Conservation (phyloP, 2,329 filamentous ascomycete genomes). For the Stromatinia cepivora region DNA sequence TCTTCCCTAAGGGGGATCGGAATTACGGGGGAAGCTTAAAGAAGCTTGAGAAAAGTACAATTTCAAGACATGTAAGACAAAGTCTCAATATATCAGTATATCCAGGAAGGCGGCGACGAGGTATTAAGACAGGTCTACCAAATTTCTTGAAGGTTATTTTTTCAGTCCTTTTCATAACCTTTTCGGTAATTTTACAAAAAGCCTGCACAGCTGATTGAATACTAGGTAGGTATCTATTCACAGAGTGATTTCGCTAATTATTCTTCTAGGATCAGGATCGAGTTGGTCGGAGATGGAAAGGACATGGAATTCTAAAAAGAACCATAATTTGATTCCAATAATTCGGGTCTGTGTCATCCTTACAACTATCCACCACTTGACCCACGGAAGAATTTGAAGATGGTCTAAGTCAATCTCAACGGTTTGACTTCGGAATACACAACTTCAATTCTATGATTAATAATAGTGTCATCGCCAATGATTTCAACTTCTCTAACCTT, state of each 20-base stretch:
- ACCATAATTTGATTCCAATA: slow-evolving; percentile 8
- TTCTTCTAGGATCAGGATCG: background rate
- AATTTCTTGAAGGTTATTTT: background rate
- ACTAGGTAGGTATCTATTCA: too few relatives aligned
- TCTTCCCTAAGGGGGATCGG: background rate
- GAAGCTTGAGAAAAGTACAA: background rate
- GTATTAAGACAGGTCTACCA: background rate
- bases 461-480: background rate
- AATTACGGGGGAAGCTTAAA: background rate
- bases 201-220: too few relatives aligned
- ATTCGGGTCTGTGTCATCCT: slow-evolving; percentile 11
- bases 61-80: background rate
- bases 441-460: slow-evolving; percentile 1
- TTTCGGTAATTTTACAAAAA: background rate
- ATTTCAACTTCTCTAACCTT: background rate
- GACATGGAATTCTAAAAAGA: background rate
- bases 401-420: slow-evolving; percentile 2
- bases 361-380: background rate
- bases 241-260: background rate
- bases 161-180: background rate
- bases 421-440: background rate
- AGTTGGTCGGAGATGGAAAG: too few relatives aligned
- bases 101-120: background rate
- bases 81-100: background rate
- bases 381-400: background rate